Percentiles rank a stretch among this genome's conserved stretches.
Evolutionary conservation across 164 flowering plant species (phyloP).

Genomic region (Aristolochia californica): DNA sequence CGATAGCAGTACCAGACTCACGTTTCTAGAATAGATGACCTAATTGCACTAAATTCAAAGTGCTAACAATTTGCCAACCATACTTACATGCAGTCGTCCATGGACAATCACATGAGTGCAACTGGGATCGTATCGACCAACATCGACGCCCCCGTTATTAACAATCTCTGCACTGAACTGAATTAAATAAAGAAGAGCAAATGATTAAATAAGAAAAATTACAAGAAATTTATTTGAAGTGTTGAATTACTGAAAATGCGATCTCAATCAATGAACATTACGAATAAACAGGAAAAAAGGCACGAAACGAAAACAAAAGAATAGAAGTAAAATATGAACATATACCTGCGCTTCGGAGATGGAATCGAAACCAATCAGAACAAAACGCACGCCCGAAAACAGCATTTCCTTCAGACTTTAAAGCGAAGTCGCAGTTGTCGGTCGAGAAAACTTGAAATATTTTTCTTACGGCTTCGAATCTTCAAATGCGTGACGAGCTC

Average conservation of each 20-base stretch:
- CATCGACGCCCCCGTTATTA: constrained; percentile 59
- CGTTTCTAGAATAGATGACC: too few species aligned
- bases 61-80: too few species aligned
- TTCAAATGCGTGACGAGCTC: not conserved
- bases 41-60: too few species aligned
- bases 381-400: constrained; percentile 51
- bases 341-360: constrained; percentile 22
- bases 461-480: not conserved
- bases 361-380: constrained; percentile 52
- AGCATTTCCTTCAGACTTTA: not conserved
- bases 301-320: not conserved
- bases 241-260: not conserved
- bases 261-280: not conserved
- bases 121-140: constrained; percentile 33
- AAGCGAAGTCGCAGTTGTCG: not conserved
- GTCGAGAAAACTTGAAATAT: not conserved
- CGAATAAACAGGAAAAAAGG: not conserved
- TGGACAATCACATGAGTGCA: constrained; percentile 83
- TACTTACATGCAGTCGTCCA: constrained; percentile 24
- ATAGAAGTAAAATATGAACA: not conserved
- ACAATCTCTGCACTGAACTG: constrained; percentile 56
- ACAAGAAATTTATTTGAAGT: not conserved
- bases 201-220: not conserved
- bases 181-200: not conserved
- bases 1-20: too few species aligned